Base-by-base conservation (phyloP, 805 yeast species). In the Zygosaccharomyces bailii region DNA sequence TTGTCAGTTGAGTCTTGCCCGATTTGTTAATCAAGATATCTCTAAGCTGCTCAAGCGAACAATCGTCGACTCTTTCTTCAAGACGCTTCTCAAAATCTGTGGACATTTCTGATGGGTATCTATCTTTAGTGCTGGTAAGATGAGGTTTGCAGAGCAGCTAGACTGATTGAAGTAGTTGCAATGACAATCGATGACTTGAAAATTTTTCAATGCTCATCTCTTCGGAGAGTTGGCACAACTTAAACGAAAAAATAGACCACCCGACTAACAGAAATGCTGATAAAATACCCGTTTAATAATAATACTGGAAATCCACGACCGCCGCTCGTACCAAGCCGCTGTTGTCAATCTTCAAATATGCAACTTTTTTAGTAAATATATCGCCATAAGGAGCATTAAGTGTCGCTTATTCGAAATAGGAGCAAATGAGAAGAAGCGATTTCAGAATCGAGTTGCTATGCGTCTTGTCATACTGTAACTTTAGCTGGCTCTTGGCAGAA, bases 1-100 rank as follows among this genome's bases (percentile, higher is more conserved):
- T 80, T 4, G 96, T 93, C 25, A 93, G 75, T 45, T 84, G 82
- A 16, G 78, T 79, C 11, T 80, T 71, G 2, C 96, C 96, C 3
- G 72, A 56, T 52, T 72, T 75, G 72, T 84, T 83, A 43, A 78
- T 63, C 45, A 86, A 70, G 44, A 84, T 74, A 55, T 85, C 93
- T 67, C 93, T 78, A 49, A 86, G 72, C 57, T 80, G 78, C 55
- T 84, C 91, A 52, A 86, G 64, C 34, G 71, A 53, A 38, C 68
- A 66, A 44, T 60, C 63, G 35, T 68, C 72, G 27, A 68, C 65
- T 48, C 61, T 61, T 50, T 61, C 61, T 45, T 63, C 65, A 48
- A 61, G 64, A 45, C 62, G 67, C 39, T 58, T 59, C 51, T 65
- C 68, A 42, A 65, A 63, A 35, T 63, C 60, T 18, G 69, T 65